Base-by-base conservation (phyloP, 2,329 filamentous ascomycete genomes). In the Cercospora sp. region DNA sequence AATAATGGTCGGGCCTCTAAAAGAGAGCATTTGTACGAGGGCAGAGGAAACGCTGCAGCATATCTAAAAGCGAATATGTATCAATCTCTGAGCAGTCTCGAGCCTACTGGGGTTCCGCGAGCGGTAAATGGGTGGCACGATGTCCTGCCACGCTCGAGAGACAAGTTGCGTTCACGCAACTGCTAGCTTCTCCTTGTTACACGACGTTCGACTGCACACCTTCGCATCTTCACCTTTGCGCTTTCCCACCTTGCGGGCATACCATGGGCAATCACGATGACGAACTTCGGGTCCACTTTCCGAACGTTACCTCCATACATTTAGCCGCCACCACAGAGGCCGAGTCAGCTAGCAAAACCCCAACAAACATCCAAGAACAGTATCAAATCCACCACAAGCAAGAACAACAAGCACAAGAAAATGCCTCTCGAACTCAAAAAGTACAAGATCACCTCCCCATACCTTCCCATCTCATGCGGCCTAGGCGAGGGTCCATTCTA, bases 401-500 rank as follows among this genome's bases (percentile, higher is more conserved):
- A 57, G 23, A 57, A 30, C 20, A 18, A 23, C n/a, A n/a, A 2
- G 40, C 36, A 40, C 20, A 51, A 63, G 58, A 68, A 62, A 5
- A 79, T 79, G 77, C 63, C 76, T 12, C 26, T 1, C 23, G 71
- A 75, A 13, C 70, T 78, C 69, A 76, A 78, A 61, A 75, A 73
- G 28, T 77, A 78, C 73, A 76, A 71, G 55, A 73, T 79, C 71
- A 75, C 72, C 5, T 74, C 83, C 78, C 83, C 83, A 57, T 86
- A 82, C 75, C 83, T 94, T 13, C 82, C 89, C 72, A 80, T 87
- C 65, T 84, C 87, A 72, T 92, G 90, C 80, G 83, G 81, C 13
- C 85, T 94, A 31, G 90, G 89, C 71, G 91, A 94, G 79, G 91
- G 87, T 0, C 91, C 91, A 1, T 92, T 88, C 81, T 92, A 89